These are phyloP conservation scores for Gillenia trifoliata DNA, from an alignment of 306 rosid species.

Conservation along the genomic window DNA sequence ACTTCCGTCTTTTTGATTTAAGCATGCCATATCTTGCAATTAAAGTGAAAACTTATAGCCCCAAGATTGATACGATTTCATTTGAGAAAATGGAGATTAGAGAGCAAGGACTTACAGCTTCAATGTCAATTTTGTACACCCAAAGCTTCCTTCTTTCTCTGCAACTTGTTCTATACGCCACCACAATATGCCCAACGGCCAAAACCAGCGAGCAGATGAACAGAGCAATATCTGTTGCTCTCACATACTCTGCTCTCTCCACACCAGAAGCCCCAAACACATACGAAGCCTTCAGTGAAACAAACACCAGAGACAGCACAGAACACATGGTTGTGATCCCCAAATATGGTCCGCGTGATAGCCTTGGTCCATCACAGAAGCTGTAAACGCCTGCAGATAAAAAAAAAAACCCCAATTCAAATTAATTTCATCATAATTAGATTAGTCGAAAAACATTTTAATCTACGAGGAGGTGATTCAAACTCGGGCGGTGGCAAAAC, in stretches of 20 bases:
- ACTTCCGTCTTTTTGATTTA: background rate
- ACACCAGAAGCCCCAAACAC: conserved; percentile 35
- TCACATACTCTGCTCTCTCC: conserved; percentile 30
- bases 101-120: conserved; percentile 63
- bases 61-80: background rate
- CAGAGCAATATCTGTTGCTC: conserved; percentile 56
- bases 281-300: conserved; percentile 70
- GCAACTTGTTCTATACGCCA: conserved; percentile 94
- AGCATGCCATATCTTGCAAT: background rate
- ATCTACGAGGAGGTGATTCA: background rate
- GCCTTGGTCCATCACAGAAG: conserved; percentile 80
- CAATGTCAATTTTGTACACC: conserved; percentile 93
- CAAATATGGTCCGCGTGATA: conserved; percentile 81
- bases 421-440: background rate
- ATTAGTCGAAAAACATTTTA: background rate
- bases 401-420: background rate
- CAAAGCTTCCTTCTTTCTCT: conserved; percentile 89
- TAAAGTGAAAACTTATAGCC: background rate
- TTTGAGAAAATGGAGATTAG: background rate
- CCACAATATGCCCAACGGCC: conserved; percentile 79
- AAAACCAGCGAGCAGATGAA: conserved; percentile 64
- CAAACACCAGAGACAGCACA: conserved; percentile 62
- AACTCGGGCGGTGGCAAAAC: background rate
- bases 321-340: conserved; percentile 74
- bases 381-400: conserved; percentile 67